Evolutionary conservation across 2,329 filamentous ascomycete species (phyloP).

Genomic region (Epichloe elymi): DNA sequence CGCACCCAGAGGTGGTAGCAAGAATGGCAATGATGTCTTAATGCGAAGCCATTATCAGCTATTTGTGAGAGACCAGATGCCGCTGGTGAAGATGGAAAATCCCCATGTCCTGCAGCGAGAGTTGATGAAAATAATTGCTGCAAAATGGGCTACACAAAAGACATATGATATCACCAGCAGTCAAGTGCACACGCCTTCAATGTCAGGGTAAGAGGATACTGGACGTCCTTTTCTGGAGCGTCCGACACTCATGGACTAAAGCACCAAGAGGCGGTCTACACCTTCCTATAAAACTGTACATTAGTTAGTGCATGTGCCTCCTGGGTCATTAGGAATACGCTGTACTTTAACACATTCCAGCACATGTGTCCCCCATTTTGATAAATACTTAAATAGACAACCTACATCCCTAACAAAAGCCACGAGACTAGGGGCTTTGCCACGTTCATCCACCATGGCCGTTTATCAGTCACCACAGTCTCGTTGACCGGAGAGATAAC

Average conservation of each 20-base stretch:
- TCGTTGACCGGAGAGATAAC: no score
- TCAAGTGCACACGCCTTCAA: neutral
- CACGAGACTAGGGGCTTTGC: neutral
- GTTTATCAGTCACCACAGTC: no score
- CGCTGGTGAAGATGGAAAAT: conserved; percentile 40
- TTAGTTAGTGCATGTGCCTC: neutral
- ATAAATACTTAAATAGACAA: neutral
- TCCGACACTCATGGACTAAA: no score
- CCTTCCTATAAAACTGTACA: neutral
- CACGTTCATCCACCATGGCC: no score
- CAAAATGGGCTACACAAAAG: conserved; percentile 42
- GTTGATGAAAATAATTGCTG: conserved; percentile 55
- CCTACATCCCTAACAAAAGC: neutral
- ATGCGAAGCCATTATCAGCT: conserved; percentile 32
- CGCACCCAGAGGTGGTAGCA: conserved; percentile 32
- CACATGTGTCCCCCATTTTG: neutral
- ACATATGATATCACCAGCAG: conserved; percentile 23
- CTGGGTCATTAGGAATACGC: neutral
- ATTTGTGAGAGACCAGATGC: conserved; percentile 57
- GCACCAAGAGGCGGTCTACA: no score
- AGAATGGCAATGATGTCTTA: conserved; percentile 7
- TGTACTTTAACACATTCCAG: neutral
- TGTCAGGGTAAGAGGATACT: neutral
- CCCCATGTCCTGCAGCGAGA: conserved; percentile 48
- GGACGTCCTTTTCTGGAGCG: neutral